Evolutionary conservation across 805 yeast species (phyloP).

Genomic region (Hanseniaspora nectarophila): DNA sequence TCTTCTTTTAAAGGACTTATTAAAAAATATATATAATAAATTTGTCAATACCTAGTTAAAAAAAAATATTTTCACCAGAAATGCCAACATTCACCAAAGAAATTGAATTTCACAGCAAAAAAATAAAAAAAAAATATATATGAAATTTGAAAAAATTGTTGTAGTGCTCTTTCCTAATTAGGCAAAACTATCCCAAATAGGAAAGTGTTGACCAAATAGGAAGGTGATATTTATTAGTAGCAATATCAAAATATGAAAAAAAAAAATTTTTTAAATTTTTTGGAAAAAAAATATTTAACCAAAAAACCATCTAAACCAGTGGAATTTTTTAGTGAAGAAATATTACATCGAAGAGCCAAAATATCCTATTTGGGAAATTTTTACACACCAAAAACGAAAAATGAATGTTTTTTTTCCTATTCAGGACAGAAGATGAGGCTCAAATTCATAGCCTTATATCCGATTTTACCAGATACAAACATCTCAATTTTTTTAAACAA

Average conservation of each 20-base stretch:
- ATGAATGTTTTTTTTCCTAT: background rate
- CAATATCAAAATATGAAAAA: background rate
- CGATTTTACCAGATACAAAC: no score
- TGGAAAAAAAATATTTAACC: background rate
- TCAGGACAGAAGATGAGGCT: background rate
- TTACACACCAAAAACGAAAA: background rate
- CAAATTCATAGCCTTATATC: no score
- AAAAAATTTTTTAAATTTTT: background rate
- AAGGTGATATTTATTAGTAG: background rate
- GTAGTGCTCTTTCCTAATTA: background rate
- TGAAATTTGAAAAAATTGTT: no score
- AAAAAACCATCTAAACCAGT: background rate
- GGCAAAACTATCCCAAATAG: slow-evolving; percentile 5
- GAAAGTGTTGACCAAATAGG: slow-evolving; percentile 4
- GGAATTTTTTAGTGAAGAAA: no score
- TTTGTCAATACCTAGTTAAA: no score
- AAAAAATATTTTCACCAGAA: background rate
- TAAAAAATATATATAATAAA: no score
- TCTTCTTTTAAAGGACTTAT: no score
- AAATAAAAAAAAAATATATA: background rate
- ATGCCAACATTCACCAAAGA: background rate
- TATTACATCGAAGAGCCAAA: no score
- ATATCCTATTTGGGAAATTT: background rate
- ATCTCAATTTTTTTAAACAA: no score
- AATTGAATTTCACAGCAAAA: background rate